A percentile compares a stretch with the other conserved stretches of the same genome.
Evolutionary conservation across 345 rosid species (phyloP).

Genomic region (Populus ilicifolia): DNA sequence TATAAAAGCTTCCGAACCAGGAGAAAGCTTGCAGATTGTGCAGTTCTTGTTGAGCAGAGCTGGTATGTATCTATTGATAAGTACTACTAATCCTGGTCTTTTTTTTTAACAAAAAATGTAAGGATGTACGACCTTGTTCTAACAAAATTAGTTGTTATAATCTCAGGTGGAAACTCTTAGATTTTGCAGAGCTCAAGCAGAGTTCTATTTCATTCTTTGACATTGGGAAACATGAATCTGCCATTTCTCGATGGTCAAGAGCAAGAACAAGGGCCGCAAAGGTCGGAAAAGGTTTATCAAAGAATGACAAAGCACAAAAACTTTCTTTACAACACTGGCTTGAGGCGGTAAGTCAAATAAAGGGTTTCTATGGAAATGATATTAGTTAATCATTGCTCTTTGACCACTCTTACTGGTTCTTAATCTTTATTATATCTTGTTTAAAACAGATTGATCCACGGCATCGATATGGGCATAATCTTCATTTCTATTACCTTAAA

Average conservation of each 20-base stretch:
- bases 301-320: conserved; percentile 79
- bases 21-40: conserved; percentile 94
- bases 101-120: background rate
- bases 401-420: conserved; percentile 14
- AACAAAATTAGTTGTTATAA: conserved; percentile 7
- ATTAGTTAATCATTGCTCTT: background rate
- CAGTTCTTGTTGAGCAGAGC: conserved; percentile 84
- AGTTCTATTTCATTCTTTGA: conserved; percentile 90
- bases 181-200: conserved; percentile 77
- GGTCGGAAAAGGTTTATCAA: conserved; percentile 92
- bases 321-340: conserved; percentile 93
- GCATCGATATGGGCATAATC: conserved; percentile 92
- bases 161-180: conserved; percentile 85
- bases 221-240: conserved; percentile 86
- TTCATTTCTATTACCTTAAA: conserved; percentile 68
- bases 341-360: conserved; percentile 70
- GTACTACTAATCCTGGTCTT: background rate
- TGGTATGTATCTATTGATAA: conserved; percentile 40
- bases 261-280: conserved; percentile 92
- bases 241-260: conserved; percentile 94
- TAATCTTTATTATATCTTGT: conserved; percentile 1
- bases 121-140: conserved; percentile 13
- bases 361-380: background rate
- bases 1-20: conserved; percentile 93
- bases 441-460: conserved; percentile 77